Conservation (phyloP, 176 grass and related monocot genomes). For the Oryza glaberrima region DNA sequence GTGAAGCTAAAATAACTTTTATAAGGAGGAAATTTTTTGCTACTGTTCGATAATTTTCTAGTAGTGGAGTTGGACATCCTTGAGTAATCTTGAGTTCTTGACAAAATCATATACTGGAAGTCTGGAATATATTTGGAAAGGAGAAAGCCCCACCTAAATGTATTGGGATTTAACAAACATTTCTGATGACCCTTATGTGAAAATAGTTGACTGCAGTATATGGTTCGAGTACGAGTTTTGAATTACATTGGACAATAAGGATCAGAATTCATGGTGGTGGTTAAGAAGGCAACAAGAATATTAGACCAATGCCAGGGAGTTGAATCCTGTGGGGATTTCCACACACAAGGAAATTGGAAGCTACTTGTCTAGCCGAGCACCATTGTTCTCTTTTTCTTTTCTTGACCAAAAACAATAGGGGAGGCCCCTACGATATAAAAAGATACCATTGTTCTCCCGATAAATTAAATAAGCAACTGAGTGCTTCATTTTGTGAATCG, state of each 20-base stretch:
- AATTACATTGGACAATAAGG: constrained; percentile 7
- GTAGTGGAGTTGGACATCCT: background rate
- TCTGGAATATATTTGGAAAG: constrained; percentile 19
- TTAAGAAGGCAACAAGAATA: constrained; percentile 1
- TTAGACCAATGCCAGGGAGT: constrained; percentile 15
- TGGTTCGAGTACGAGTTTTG: background rate
- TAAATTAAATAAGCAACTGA: constrained; percentile 5
- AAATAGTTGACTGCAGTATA: constrained; percentile 3
- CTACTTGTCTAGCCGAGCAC: background rate
- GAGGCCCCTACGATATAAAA: too few relatives aligned
- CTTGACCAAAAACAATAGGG: too few relatives aligned
- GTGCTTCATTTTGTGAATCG: constrained; percentile 1
- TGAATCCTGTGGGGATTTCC: background rate
- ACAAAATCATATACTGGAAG: constrained; percentile 4
- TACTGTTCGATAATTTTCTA: background rate
- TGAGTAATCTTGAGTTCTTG: background rate
- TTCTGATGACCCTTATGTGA: background rate
- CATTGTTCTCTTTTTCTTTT: background rate
- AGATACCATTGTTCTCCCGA: background rate
- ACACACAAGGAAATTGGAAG: background rate
- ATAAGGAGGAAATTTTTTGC: background rate
- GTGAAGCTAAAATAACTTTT: background rate
- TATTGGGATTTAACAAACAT: background rate
- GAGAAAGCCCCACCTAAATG: background rate
- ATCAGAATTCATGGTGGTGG: constrained; percentile 1